Evolutionary conservation across 768 basidiomycete species (phyloP).

Genomic region (Vararia minispora): DNA sequence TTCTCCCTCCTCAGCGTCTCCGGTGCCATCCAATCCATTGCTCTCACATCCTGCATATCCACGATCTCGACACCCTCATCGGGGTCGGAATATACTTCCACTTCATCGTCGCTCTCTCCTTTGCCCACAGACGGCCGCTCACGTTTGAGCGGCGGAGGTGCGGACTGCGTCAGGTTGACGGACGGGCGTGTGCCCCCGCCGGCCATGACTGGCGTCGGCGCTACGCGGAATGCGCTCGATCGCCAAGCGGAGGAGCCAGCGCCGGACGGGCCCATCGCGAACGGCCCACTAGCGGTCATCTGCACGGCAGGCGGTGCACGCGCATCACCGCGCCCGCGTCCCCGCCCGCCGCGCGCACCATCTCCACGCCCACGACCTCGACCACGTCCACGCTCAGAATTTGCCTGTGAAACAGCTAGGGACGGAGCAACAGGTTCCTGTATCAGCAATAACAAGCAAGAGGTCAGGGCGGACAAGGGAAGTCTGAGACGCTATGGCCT

Average conservation of each 20-base stretch:
- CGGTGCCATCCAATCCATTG: constrained; percentile 87
- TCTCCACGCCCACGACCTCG: constrained; percentile 24
- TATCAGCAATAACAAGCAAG: background rate
- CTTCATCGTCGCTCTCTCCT: constrained; percentile 33
- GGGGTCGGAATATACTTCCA: constrained; percentile 74
- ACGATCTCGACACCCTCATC: constrained; percentile 83
- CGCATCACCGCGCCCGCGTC: constrained; percentile 23
- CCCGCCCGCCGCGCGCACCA: constrained; percentile 44
- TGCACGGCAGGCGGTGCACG: constrained; percentile 45
- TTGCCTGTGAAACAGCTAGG: constrained; percentile 22
- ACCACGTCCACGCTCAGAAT: constrained; percentile 35
- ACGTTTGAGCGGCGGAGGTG: constrained; percentile 40
- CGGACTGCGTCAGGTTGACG: constrained; percentile 36
- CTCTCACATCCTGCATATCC: constrained; percentile 66
- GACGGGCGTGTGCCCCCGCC: constrained; percentile 30
- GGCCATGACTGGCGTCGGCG: constrained; percentile 39
- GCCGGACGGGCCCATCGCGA: constrained; percentile 75
- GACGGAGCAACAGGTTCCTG: constrained; percentile 37
- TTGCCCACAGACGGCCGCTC: constrained; percentile 14
- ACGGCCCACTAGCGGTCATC: constrained; percentile 82
- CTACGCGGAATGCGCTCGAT: constrained; percentile 41
- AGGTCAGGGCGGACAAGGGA: background rate
- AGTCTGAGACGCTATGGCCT: background rate
- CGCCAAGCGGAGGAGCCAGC: constrained; percentile 45
- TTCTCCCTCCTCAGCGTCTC: constrained; percentile 52